Evolutionary conservation across 73 alveolate species (phyloP).

Genomic region (Uronychia binucleata): DNA sequence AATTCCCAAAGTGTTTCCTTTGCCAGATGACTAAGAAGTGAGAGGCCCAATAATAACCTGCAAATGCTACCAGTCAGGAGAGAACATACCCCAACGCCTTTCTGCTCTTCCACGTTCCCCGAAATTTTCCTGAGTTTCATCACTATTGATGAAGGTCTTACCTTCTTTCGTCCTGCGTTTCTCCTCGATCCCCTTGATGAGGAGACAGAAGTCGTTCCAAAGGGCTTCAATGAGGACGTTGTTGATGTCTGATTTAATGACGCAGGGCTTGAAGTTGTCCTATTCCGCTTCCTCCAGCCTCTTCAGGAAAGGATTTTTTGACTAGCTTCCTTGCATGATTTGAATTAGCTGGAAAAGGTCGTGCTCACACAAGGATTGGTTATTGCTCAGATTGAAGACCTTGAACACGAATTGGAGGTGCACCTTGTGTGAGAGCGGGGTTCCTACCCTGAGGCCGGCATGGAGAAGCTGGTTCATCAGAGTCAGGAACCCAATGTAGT

Average conservation of each 20-base stretch:
- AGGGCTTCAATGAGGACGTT: neutral
- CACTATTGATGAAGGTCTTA: neutral
- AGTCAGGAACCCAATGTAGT: neutral
- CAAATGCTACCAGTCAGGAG: too few relatives aligned
- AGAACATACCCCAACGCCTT: too few relatives aligned
- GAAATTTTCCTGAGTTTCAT: neutral
- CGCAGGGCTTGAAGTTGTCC: neutral
- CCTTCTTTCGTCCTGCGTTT: neutral
- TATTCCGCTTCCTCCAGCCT: neutral
- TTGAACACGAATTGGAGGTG: constrained; percentile 3
- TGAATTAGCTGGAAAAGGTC: constrained; percentile 5
- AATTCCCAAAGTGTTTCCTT: too few relatives aligned
- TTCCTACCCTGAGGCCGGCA: neutral
- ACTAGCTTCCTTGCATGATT: neutral
- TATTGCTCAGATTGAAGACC: neutral
- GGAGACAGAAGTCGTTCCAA: neutral
- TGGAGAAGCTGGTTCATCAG: constrained; percentile 1
- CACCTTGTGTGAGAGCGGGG: neutral
- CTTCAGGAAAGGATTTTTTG: neutral
- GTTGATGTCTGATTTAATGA: neutral
- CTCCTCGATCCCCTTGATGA: neutral
- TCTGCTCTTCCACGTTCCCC: too few relatives aligned
- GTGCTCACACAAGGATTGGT: constrained; percentile 3
- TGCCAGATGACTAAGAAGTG: too few relatives aligned
- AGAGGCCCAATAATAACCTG: too few relatives aligned